A percentile compares a stretch with the other conserved stretches of the same genome.
phyloP scores from a whole-genome alignment of 176 grass and related monocot genomes.

The Calamus simplicifolius region DNA sequence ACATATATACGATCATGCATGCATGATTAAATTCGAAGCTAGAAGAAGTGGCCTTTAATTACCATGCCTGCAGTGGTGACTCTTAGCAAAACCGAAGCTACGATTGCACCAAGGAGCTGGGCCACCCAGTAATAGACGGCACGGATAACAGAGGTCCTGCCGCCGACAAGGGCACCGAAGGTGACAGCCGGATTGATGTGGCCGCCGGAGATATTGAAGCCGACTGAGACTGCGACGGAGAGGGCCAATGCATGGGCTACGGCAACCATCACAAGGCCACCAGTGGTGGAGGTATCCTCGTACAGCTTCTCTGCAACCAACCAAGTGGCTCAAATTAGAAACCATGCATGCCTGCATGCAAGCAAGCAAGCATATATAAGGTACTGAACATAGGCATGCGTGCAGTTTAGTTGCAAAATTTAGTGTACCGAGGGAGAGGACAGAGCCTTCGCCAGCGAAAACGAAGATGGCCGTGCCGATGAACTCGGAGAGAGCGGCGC shows the following conservation, averaged over 20 bases:
- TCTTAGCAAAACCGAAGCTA: constrained; percentile 45
- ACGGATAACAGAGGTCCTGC: constrained; percentile 58
- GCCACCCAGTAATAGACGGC: constrained; percentile 63
- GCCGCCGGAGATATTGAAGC: constrained; percentile 37
- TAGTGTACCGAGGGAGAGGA: constrained; percentile 50
- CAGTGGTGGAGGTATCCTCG: constrained; percentile 39
- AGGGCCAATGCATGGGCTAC: constrained; percentile 65
- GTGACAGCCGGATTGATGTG: constrained; percentile 89
- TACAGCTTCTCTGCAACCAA: constrained; percentile 61
- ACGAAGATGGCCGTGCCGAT: constrained; percentile 77
- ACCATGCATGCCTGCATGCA: neutral
- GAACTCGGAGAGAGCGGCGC: constrained; percentile 66
- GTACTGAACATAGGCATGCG: no score
- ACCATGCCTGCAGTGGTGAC: constrained; percentile 69
- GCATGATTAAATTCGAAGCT: neutral
- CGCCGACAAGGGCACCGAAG: constrained; percentile 62
- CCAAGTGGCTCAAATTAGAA: neutral
- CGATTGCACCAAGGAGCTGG: constrained; percentile 74
- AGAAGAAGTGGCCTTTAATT: neutral
- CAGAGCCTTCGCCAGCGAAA: constrained; percentile 75
- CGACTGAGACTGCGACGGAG: constrained; percentile 40
- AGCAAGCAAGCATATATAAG: neutral
- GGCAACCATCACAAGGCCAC: constrained; percentile 53
- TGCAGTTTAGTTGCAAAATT: no score
- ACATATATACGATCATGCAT: neutral